Base-by-base conservation (phyloP, 2,329 filamentous ascomycete species). In the Hymenoscyphus salicellus region DNA sequence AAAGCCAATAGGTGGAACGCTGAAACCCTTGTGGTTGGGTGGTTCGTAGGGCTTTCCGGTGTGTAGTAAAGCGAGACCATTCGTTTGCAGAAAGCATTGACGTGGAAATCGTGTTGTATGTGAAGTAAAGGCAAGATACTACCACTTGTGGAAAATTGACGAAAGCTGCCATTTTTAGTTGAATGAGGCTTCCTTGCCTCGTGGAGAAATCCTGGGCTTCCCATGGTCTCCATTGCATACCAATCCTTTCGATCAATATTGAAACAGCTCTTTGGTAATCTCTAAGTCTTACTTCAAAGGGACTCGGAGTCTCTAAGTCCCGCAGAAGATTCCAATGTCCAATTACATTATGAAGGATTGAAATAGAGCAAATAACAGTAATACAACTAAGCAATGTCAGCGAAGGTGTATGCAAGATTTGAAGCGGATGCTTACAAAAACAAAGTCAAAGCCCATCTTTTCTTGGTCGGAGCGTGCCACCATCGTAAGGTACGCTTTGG, bases 391-490 rank as follows among this genome's bases (percentile, higher is more conserved):
- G n/a, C 16, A 43, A 3, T 43, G 38, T 43, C 10, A 43, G 38
- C 2, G 7, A 2, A 43, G 4, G n/a, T 43, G 2, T 2, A 7
- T 17, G 16, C 4, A 43, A n/a, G 6, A 43, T 17, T 43, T n/a
- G 16, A n/a, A 43, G n/a, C 5, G 5, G n/a, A 5, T 0, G 61
- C 52, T 46, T 55, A 64, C 56, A 69, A 62, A 10, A 65, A 32
- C 10, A 70, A 49, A 23, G 67, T 71, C 8, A 66, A 26, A 11
- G 63, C 1, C 67, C 69, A 71, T 30, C 68, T 59, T 26, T 38
- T 32, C 20, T 62, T 46, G 20, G 59, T 68, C 1, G 68, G 66
- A 1, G 63, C 68, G 38, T 69, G 65, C 63, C 68, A 69, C 68
- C 67, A 71, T 17, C 66, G 33, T 23, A 11, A 10, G 64, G 30